Evolutionary conservation across 2,329 filamentous ascomycete genomes (phyloP).

Genomic region (Cladosporium sp.): DNA sequence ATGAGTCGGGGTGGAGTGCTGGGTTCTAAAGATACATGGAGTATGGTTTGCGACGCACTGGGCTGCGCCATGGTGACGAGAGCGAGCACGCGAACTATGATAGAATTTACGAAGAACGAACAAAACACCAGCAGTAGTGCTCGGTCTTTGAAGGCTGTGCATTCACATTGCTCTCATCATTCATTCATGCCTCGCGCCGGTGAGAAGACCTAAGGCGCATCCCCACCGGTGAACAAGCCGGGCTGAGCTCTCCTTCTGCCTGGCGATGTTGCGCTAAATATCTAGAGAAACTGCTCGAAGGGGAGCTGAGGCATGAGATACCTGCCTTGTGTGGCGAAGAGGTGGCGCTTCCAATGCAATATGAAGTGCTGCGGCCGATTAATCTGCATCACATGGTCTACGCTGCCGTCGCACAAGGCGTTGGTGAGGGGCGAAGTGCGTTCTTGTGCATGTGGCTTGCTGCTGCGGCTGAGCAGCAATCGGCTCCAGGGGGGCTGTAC

Average conservation of each 20-base stretch:
- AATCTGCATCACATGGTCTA: neutral
- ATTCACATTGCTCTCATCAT: neutral
- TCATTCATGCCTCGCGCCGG: conserved; percentile 6
- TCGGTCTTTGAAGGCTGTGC: conserved; percentile 11
- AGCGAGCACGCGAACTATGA: neutral
- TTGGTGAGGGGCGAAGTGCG: neutral
- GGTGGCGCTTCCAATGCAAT: conserved; percentile 6
- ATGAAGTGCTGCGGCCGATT: neutral
- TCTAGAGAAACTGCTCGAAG: conserved; percentile 8
- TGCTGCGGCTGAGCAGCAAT: conserved; percentile 9
- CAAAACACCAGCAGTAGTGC: neutral
- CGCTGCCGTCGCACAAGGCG: neutral
- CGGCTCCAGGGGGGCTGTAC: neutral
- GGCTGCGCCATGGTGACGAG: neutral
- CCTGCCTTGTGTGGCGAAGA: neutral
- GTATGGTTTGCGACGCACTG: neutral
- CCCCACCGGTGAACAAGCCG: conserved; percentile 11
- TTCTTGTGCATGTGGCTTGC: conserved; percentile 2
- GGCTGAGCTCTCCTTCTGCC: conserved; percentile 11
- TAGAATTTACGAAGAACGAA: neutral
- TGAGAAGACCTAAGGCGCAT: conserved; percentile 15
- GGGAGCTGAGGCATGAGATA: conserved; percentile 15
- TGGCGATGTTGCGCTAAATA: conserved; percentile 9
- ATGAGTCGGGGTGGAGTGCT: neutral
- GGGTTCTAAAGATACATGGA: conserved; percentile 12